Base-by-base conservation (phyloP, 345 rosid species). In the Aethionema arabicum region DNA sequence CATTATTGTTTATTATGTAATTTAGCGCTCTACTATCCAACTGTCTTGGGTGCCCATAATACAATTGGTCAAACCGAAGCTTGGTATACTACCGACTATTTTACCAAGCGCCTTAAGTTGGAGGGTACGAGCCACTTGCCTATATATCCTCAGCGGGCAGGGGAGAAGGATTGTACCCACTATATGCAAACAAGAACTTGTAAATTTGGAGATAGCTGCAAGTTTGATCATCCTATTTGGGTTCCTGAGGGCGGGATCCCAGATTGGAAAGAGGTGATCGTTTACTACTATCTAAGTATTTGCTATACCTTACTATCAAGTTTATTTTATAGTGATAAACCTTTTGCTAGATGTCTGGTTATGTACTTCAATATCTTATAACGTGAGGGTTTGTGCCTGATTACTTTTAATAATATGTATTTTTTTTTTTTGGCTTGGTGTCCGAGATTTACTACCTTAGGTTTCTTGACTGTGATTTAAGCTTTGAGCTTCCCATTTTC, bases 241-340 rank as follows among this genome's bases (percentile, higher is more conserved):
- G 98, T 92, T 86, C 96, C 98, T 12, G 98, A 85, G 67, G 98
- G 96, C 70, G 98, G 98, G 81, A 92, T 92, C 87, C 96, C 96
- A 79, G 90, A 86, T 87, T 92, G 96, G 98, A 92, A 89, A 92
- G 98, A 92, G 98, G 98, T 92, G 98, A 92, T 78, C 71, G 73
- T 79, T 82, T 85, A 82, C 74, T 79, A 56, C 60, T 75, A 77
- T 76, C 80, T 73, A 78, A 68, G 65, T 76, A 77, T 77, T 35
- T 60, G 2, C 54, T 65, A 52, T 52, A 21, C 50, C 56, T 40
- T 72, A 50, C 29, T 52, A 65, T 59, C 52, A 65, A 14, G 2
- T 59, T 51, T 53, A 54, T 66, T 30, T 49, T 67, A 73, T 33
- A 67, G 33, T 53, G 11, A 35, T 35, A 11, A 39, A 16, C 14